Evolutionary conservation across 2,329 filamentous ascomycete genomes (phyloP), one percentile per base, ranked within the genome.

Genomic region (Claviceps africana): DNA sequence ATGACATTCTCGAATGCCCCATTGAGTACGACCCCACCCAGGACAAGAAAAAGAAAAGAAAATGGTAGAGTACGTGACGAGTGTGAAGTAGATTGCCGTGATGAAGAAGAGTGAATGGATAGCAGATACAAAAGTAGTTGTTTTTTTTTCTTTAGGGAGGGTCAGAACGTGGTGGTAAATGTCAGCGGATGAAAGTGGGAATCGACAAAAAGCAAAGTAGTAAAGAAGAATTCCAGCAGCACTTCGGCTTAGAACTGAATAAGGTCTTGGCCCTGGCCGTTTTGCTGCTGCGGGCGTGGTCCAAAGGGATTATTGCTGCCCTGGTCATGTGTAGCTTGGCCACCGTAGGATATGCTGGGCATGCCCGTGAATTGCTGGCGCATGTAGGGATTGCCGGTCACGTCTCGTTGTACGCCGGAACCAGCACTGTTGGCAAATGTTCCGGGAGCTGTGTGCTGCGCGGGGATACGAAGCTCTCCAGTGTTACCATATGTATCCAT

Each of bases 401-500:
- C 88, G 21, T 89, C 74, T 53, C 79, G 78, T 59, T 81, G 81
- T 53, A 87, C 71, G n/a, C 88, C 87, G 39, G 85, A 76, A 48
- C 93, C 93, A 7, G 93, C 89, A 55, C 88, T 95, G 71, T 98
- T 98, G 70, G 98, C 85, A 66, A 97, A 98, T 0, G 87, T 94
- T 28, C 91, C 93, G 0, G 93, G 93, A 1, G 93, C 89, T 0
- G 93, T 98, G 67, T 98, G 93, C 65, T 98, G 93, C 2, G 93
- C 83, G 1, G 93, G 93, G 57, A 98, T 95, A 67, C 93, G 89
- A 47, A 95, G 76, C 57, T 97, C 88, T 59, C 93, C 93, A n/a
- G 88, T 88, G 66, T 98, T 98, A 58, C 93, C 93, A 65, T 94
- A 98, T 0, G 93, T 98, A 65, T 98, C 93, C 74, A 94, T 86